These are phyloP conservation scores for Sanchytrium tribonematis DNA, from an alignment of 371 early-diverging fungal genomes.

Conservation along the genomic window DNA sequence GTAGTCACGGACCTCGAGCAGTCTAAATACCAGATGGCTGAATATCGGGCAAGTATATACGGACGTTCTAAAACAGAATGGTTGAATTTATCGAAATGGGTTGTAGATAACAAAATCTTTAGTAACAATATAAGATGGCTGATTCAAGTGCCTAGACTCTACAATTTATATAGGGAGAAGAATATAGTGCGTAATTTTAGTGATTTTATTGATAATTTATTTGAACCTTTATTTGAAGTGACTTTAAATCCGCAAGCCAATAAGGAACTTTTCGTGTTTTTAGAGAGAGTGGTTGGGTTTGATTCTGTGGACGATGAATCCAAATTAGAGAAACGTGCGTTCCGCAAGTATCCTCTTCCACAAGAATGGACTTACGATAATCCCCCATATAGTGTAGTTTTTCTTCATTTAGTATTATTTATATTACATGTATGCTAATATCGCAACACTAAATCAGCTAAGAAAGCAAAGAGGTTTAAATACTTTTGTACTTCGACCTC, in stretches of 20 bases:
- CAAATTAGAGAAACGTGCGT: constrained; percentile 51
- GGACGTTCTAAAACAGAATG: constrained; percentile 57
- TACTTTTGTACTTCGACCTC: constrained; percentile 80
- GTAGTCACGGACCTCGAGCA: constrained; percentile 74
- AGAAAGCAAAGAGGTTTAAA: constrained; percentile 41
- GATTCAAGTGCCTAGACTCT: constrained; percentile 82
- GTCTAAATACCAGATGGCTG: constrained; percentile 20
- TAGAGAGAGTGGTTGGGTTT: constrained; percentile 82
- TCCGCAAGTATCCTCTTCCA: constrained; percentile 63
- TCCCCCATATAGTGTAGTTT: constrained; percentile 94
- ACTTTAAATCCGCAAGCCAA: constrained; percentile 50
- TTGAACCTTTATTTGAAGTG: constrained; percentile 75
- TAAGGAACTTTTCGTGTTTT: constrained; percentile 66
- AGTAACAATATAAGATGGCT: constrained; percentile 84
- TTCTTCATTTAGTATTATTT: constrained; percentile 89
- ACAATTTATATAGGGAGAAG: constrained; percentile 53
- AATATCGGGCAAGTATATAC: constrained; percentile 56
- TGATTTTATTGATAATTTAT: constrained; percentile 55
- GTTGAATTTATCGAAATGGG: constrained; percentile 55
- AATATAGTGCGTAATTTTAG: constrained; percentile 40
- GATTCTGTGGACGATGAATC: constrained; percentile 95
- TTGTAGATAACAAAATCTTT: constrained; percentile 65
- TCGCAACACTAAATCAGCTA: constrained; percentile 58
- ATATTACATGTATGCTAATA: constrained; percentile 80
- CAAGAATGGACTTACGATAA: constrained; percentile 46